phyloP scores from a whole-genome alignment of 768 basidiomycete species.

The Leccinum longicurvipes region DNA sequence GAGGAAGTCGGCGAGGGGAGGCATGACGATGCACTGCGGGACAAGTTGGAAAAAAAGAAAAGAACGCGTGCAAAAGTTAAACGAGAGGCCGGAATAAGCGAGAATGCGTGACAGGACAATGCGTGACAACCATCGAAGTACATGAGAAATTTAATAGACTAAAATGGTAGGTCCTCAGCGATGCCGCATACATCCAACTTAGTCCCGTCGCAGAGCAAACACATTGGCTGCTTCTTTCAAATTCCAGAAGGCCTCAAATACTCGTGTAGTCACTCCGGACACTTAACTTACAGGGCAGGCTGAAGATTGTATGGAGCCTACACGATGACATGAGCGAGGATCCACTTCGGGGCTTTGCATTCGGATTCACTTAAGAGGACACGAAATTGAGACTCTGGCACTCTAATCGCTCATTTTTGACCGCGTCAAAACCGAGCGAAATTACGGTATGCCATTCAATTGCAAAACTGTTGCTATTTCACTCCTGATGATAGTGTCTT shows the following conservation, averaged over 20 bases:
- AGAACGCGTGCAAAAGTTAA: constrained; percentile 26
- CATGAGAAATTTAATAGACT: too few relatives aligned
- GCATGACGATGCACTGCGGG: constrained; percentile 50
- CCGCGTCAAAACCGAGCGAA: background rate
- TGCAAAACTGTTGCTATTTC: too few relatives aligned
- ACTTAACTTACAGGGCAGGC: constrained; percentile 1
- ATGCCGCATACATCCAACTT: too few relatives aligned
- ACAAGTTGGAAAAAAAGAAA: constrained; percentile 22
- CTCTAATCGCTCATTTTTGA: background rate
- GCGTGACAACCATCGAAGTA: constrained; percentile 7
- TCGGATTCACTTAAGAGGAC: background rate
- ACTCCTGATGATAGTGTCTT: too few relatives aligned
- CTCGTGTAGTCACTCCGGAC: too few relatives aligned
- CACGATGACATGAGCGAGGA: background rate
- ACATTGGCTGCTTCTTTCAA: too few relatives aligned
- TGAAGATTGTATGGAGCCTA: constrained; percentile 27
- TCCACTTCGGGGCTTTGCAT: background rate
- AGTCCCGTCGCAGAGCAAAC: too few relatives aligned
- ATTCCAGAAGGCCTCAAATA: too few relatives aligned
- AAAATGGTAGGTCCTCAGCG: too few relatives aligned
- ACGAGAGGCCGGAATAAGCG: constrained; percentile 9
- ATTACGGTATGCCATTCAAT: background rate
- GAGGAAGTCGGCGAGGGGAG: constrained; percentile 71
- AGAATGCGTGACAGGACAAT: constrained; percentile 28
- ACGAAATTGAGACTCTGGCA: constrained; percentile 28